A percentile compares a stretch with the other conserved stretches of the same genome.
Evolutionary conservation across 2,329 filamentous ascomycete genomes (phyloP).

Genomic region (Pestalotiopsis sp.): DNA sequence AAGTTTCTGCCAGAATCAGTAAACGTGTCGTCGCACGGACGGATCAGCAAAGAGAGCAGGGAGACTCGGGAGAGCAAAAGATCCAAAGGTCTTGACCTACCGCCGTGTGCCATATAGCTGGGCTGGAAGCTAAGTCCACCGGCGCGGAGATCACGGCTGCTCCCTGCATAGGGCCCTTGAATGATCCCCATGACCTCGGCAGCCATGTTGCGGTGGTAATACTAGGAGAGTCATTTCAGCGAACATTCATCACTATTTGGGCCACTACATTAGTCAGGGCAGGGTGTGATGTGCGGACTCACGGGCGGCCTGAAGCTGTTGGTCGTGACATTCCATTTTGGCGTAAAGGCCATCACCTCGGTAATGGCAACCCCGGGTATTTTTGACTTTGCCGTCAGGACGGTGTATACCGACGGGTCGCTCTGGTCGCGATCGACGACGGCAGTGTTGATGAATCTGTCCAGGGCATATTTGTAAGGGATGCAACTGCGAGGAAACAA

Average conservation of each 20-base stretch:
- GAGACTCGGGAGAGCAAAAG: no score
- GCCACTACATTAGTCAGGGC: no score
- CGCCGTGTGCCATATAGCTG: slow-evolving; percentile 31
- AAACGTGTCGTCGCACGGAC: not conserved
- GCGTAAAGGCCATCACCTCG: slow-evolving; percentile 66
- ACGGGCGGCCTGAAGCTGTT: slow-evolving; percentile 57
- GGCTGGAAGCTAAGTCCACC: slow-evolving; percentile 31
- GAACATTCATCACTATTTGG: not conserved
- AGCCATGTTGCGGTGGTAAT: slow-evolving; percentile 60
- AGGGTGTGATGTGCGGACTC: not conserved
- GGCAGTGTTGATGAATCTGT: slow-evolving; percentile 58
- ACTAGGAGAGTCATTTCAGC: slow-evolving; percentile 27
- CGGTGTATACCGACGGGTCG: slow-evolving; percentile 63
- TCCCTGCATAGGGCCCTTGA: slow-evolving; percentile 29
- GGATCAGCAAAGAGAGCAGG: not conserved
- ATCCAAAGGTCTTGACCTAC: not conserved
- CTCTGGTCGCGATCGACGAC: slow-evolving; percentile 62
- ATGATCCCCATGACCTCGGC: slow-evolving; percentile 52
- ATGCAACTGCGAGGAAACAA: slow-evolving; percentile 13
- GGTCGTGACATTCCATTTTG: slow-evolving; percentile 61
- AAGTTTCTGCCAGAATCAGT: slow-evolving; percentile 17
- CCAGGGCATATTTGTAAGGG: slow-evolving; percentile 52
- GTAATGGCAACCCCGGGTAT: slow-evolving; percentile 54
- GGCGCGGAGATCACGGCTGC: slow-evolving; percentile 26
- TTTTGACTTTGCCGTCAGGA: slow-evolving; percentile 58